A percentile compares a stretch with the other conserved stretches of the same genome.
These are phyloP conservation scores for Chimonanthus praecox DNA, from an alignment of 164 flowering plant genomes.

Conservation along the genomic window DNA sequence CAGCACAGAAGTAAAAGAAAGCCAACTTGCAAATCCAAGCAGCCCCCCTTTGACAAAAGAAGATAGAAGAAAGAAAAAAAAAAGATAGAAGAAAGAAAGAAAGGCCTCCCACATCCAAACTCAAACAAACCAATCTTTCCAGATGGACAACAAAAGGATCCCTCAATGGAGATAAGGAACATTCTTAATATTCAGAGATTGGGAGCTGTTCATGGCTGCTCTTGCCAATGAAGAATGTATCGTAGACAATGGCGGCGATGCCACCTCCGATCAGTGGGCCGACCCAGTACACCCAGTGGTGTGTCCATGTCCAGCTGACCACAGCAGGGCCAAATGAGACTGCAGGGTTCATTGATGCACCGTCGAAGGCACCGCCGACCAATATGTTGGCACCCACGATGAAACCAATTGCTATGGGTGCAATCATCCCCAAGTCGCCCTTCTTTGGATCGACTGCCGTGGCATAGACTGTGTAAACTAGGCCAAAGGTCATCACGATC, in stretches of 20 bases:
- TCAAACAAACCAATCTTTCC: neutral
- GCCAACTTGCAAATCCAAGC: neutral
- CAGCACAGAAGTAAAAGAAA: neutral
- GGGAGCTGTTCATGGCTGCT: conserved; percentile 35
- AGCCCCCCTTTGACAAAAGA: neutral
- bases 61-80: too few species aligned
- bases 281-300: conserved; percentile 49
- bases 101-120: neutral
- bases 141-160: neutral
- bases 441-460: conserved; percentile 26
- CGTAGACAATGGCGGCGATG: conserved; percentile 32
- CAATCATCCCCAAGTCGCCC: conserved; percentile 32
- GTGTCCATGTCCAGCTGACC: conserved; percentile 41
- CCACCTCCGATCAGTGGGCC: conserved; percentile 39
- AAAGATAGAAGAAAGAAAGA: too few species aligned
- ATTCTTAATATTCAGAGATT: conserved; percentile 23
- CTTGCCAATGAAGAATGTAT: conserved; percentile 25
- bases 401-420: conserved; percentile 46
- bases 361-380: conserved; percentile 45
- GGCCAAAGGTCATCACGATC: conserved; percentile 26
- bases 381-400: conserved; percentile 46
- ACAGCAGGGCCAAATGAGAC: conserved; percentile 44
- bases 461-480: conserved; percentile 20
- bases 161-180: neutral
- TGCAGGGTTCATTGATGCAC: conserved; percentile 51